phyloP scores from a whole-genome alignment of 1,139 yeast species.

The Lodderomyces parapsilosis region DNA sequence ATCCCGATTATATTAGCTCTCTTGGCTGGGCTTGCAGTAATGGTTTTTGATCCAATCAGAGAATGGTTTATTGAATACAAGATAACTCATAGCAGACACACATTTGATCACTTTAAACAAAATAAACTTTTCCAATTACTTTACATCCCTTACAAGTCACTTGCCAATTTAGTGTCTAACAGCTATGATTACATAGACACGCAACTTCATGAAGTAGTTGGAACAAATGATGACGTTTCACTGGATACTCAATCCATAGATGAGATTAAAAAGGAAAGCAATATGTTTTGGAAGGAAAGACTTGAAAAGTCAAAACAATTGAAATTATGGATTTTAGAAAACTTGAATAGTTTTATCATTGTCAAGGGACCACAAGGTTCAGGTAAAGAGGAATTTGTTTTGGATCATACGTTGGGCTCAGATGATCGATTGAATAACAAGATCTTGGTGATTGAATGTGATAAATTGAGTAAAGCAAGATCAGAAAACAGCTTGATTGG shows the following conservation, averaged over 20 bases:
- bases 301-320: slow-evolving; percentile 65
- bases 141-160: slow-evolving; percentile 24
- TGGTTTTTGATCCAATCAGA: slow-evolving; percentile 90
- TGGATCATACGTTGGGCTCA: slow-evolving; percentile 61
- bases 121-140: slow-evolving; percentile 28
- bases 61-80: slow-evolving; percentile 75
- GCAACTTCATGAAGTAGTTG: slow-evolving; percentile 19
- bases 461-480: slow-evolving; percentile 65
- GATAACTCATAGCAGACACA: slow-evolving; percentile 47
- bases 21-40: slow-evolving; percentile 73
- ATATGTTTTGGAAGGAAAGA: slow-evolving; percentile 69
- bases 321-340: slow-evolving; percentile 78
- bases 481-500: slow-evolving; percentile 69
- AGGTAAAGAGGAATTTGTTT: slow-evolving; percentile 81
- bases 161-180: slow-evolving; percentile 25
- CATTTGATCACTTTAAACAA: slow-evolving; percentile 32
- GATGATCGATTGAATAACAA: slow-evolving; percentile 45
- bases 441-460: slow-evolving; percentile 77
- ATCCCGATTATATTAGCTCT: slow-evolving; percentile 52
- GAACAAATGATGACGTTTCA: slow-evolving; percentile 11
- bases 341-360: slow-evolving; percentile 77
- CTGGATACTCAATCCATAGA: slow-evolving; percentile 9
- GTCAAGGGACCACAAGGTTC: slow-evolving; percentile 94
- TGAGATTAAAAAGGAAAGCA: slow-evolving; percentile 19
- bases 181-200: slow-evolving; percentile 31